Percentiles rank a stretch among this genome's conserved stretches.
phyloP scores from a whole-genome alignment of 495 filamentous ascomycete species.

The Hypoxylon cercidicola region DNA sequence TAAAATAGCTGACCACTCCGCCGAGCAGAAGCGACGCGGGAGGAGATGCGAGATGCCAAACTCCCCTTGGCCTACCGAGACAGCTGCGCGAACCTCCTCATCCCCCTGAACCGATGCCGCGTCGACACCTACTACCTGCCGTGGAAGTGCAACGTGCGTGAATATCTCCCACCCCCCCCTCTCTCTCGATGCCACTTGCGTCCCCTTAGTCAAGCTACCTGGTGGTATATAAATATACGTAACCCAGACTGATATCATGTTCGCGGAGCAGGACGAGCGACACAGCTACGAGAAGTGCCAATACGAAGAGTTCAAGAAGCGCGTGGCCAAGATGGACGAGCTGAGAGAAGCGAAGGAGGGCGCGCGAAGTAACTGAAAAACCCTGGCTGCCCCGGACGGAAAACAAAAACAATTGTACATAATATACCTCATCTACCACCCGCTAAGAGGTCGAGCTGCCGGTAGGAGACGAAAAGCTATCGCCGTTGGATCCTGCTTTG shows the following conservation, averaged over 20 bases:
- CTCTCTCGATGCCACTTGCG: not conserved
- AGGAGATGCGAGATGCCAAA: slow-evolving; percentile 91
- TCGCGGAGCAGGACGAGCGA: slow-evolving; percentile 77
- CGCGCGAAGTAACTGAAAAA: slow-evolving; percentile 82
- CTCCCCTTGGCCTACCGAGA: slow-evolving; percentile 92
- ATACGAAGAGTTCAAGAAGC: slow-evolving; percentile 98
- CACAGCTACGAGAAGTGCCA: slow-evolving; percentile 99
- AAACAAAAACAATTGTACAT: slow-evolving; percentile 23
- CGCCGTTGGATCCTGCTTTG: not conserved
- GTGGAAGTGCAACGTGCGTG: slow-evolving; percentile 95
- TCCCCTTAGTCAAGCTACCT: not conserved
- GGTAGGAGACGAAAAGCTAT: not conserved
- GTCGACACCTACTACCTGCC: slow-evolving; percentile 91
- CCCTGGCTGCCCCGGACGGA: not conserved
- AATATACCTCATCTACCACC: slow-evolving; percentile 7
- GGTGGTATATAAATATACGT: not conserved
- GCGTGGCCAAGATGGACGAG: slow-evolving; percentile 98
- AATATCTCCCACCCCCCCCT: slow-evolving; percentile 3
- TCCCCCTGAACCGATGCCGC: slow-evolving; percentile 95
- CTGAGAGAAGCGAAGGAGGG: slow-evolving; percentile 86
- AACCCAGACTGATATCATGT: not conserved
- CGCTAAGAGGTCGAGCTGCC: not conserved
- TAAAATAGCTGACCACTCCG: not conserved
- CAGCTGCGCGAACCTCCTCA: slow-evolving; percentile 91
- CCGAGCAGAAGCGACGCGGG: slow-evolving; percentile 74